These are phyloP conservation scores for Emmonsiellopsis sp. DNA, from an alignment of 2,329 filamentous ascomycete genomes.

Conservation along the genomic window DNA sequence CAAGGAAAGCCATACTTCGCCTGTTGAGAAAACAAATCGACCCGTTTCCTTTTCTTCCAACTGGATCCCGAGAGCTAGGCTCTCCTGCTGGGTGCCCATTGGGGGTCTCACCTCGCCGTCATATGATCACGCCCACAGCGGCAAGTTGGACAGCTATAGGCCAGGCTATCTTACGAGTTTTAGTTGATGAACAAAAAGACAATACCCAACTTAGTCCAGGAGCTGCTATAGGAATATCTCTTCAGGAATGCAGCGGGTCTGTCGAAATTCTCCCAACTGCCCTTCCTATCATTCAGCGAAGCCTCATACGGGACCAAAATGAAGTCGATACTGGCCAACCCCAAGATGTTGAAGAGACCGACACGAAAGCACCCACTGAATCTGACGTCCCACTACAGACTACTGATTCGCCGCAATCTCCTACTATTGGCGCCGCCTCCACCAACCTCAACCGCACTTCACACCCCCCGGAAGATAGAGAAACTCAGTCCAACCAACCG, in stretches of 20 bases:
- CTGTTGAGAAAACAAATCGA: slow-evolving; percentile 47
- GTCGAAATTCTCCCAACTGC: background rate
- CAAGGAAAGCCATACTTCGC: slow-evolving; percentile 44
- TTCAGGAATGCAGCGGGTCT: slow-evolving; percentile 27
- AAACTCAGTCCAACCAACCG: background rate
- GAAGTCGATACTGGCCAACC: background rate
- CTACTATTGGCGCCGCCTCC: background rate
- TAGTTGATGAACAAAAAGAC: slow-evolving; percentile 33
- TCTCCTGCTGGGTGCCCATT: slow-evolving; percentile 20
- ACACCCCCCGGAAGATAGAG: background rate
- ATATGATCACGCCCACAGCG: slow-evolving; percentile 26
- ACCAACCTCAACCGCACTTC: background rate
- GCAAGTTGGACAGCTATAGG: slow-evolving; percentile 42
- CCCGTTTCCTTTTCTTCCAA: slow-evolving; percentile 41
- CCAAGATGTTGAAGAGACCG: background rate
- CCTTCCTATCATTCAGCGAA: slow-evolving; percentile 10
- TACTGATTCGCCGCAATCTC: background rate
- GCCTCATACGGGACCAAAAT: background rate
- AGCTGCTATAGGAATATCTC: slow-evolving; percentile 31
- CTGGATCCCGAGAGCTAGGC: background rate
- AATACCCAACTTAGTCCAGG: slow-evolving; percentile 23
- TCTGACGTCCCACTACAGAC: background rate
- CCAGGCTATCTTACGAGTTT: slow-evolving; percentile 36
- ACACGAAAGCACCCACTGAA: background rate
- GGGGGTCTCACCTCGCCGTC: slow-evolving; percentile 28